phyloP scores from a whole-genome alignment of 345 rosid genomes.

The Camelina hispida region DNA sequence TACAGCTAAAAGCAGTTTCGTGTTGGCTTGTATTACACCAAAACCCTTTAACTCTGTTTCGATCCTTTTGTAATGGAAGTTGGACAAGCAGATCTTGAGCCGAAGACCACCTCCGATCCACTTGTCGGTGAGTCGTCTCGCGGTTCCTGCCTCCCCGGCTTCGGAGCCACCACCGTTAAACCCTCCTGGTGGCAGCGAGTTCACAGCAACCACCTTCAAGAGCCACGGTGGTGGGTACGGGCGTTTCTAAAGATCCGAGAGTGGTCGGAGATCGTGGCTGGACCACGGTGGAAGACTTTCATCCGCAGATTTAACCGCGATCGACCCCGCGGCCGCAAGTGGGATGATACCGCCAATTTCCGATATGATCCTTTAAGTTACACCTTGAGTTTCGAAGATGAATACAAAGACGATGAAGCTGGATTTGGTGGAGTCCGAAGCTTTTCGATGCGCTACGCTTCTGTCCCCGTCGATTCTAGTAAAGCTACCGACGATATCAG shows the following conservation, averaged over 20 bases:
- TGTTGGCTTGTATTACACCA: conserved; percentile 10
- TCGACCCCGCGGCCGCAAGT: conserved; percentile 30
- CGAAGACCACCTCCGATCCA: conserved; percentile 29
- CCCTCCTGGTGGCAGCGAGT: conserved; percentile 62
- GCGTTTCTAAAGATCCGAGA: conserved; percentile 64
- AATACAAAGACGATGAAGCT: conserved; percentile 38
- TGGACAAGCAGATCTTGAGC: conserved; percentile 28
- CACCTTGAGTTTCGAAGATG: conserved; percentile 74
- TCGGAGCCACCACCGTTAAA: conserved; percentile 22
- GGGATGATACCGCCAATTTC: conserved; percentile 19
- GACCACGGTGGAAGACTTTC: conserved; percentile 91
- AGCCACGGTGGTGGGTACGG: conserved; percentile 55
- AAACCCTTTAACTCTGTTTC: conserved; percentile 24
- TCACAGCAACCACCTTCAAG: conserved; percentile 34
- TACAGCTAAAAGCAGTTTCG: conserved; percentile 14
- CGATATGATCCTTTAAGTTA: conserved; percentile 60
- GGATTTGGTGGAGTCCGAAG: conserved; percentile 47
- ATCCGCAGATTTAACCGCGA: conserved; percentile 73
- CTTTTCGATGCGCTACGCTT: conserved; percentile 67
- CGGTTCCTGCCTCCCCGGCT: conserved; percentile 41
- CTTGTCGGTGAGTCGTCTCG: conserved; percentile 41
- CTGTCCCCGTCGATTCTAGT: conserved; percentile 39
- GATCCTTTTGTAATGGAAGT: conserved; percentile 29
- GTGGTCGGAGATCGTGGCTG: conserved; percentile 91
- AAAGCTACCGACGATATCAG: conserved; percentile 16